Conservation (phyloP, 2,329 filamentous ascomycete genomes). For the Rutstroemia sp. region DNA sequence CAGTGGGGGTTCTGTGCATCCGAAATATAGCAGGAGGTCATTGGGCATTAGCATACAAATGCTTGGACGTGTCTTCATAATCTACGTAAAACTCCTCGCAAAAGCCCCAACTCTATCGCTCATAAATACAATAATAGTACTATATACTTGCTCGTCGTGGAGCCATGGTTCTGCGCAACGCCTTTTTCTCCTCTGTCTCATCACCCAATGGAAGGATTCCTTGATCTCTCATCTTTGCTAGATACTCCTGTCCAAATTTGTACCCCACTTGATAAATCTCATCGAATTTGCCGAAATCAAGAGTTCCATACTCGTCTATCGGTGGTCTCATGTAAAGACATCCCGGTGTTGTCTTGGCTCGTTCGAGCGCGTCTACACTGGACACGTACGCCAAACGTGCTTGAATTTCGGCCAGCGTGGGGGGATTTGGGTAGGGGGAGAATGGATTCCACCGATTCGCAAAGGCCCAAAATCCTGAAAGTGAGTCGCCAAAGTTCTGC, state of each 20-base stretch:
- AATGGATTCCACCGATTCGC: conserved; percentile 97
- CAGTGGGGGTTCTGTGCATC: no score
- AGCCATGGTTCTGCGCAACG: conserved; percentile 69
- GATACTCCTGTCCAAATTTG: conserved; percentile 71
- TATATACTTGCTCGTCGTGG: conserved; percentile 71
- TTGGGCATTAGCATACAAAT: background rate
- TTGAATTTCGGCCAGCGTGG: conserved; percentile 92
- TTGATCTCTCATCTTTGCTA: conserved; percentile 69
- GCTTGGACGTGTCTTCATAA: background rate
- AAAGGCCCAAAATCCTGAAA: conserved; percentile 92
- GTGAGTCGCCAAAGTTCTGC: conserved; percentile 85
- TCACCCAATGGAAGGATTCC: conserved; percentile 65
- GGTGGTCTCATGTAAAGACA: conserved; percentile 96
- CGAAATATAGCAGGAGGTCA: background rate
- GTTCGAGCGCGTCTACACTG: conserved; percentile 86
- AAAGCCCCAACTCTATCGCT: background rate
- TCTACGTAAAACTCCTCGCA: background rate
- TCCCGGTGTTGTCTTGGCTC: conserved; percentile 83
- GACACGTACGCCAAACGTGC: conserved; percentile 90
- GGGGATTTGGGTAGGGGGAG: conserved; percentile 80
- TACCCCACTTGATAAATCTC: conserved; percentile 92
- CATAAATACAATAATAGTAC: background rate
- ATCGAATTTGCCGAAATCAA: conserved; percentile 96
- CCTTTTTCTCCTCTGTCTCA: conserved; percentile 71
- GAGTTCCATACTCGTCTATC: conserved; percentile 84